Base-by-base conservation (phyloP, 257 asterid genomes). In the Asclepias syriaca region DNA sequence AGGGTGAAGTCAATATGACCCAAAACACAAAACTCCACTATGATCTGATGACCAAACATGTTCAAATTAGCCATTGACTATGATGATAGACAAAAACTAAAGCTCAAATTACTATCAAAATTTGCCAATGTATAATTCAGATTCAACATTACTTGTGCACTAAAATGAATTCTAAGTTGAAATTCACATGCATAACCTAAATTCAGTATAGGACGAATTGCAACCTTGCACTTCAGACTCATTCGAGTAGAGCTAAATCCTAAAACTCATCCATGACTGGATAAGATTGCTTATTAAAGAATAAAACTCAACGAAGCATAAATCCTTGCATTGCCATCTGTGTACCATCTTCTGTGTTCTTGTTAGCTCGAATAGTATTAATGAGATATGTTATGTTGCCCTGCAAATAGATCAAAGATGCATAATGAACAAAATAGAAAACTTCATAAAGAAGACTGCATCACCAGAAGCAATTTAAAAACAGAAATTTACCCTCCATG, bases 311-410 rank as follows among this genome's bases (percentile, higher is more conserved):
- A 72, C 87, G 96, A 77, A 83, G 81, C 8, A 78, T 32, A 87
- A 86, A 69, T 40, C 96, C 92, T 82, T 89, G 97, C 79, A 81
- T 72, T 71, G 89, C 86, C 48, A 9, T 7, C 71, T 86, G 92
- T 65, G 96, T 56, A 66, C 81, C 82, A 70, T 92, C 97, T 72
- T 88, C 97, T 39, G 87, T 68, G 64, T 87, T 75, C 86, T 85
- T 90, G 90, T 87, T 90, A 5, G 96, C 95, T 79, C 88, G 96
- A 81, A 95, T 83, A 53, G 96, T 87, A 72, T 79, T 83, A 19
- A 92, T 84, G 27, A 89, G 85, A 74, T 83, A 83, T 5, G 90
- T 87, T 61, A 95, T 78, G 79, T 88, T 88, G 3, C 75, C 86
- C 98, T 95, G 92, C 27, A 83, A 29, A 68, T 8, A 34, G 54